These are phyloP conservation scores for Jackrogersella minutella DNA, from an alignment of 495 filamentous ascomycete genomes.

Conservation along the genomic window DNA sequence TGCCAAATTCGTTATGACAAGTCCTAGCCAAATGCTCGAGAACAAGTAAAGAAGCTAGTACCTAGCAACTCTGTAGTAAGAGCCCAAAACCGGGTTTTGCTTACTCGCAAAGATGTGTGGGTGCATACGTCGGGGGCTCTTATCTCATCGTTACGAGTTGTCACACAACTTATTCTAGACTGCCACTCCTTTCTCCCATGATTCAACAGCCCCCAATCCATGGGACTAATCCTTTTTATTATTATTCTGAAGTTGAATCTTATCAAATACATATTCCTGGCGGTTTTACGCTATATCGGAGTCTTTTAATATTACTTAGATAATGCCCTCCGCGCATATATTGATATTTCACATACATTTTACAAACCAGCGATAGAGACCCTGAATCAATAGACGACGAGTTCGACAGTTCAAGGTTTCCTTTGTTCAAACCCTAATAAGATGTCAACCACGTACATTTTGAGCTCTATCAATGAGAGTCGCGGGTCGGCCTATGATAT, in stretches of 20 bases:
- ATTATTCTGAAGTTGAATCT: constrained; percentile 10
- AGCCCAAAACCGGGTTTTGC: constrained; percentile 9
- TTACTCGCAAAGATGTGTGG: not conserved
- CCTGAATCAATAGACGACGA: not conserved
- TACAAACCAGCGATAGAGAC: constrained; percentile 6
- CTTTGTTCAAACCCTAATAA: constrained; percentile 10
- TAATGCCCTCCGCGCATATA: constrained; percentile 7
- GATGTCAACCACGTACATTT: constrained; percentile 40
- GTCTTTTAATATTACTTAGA: constrained; percentile 6
- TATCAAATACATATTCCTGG: constrained; percentile 14
- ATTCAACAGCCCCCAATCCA: too few species aligned
- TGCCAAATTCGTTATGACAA: constrained; percentile 24
- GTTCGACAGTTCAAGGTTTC: constrained; percentile 1
- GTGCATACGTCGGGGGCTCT: constrained; percentile 6
- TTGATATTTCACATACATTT: constrained; percentile 19
- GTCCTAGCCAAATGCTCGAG: constrained; percentile 9
- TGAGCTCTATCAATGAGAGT: constrained; percentile 38
- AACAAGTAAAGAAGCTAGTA: constrained; percentile 21
- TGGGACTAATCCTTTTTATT: too few species aligned
- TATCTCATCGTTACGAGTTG: constrained; percentile 25
- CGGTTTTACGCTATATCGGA: constrained; percentile 16
- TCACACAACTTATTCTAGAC: constrained; percentile 5
- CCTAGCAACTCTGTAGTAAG: constrained; percentile 7
- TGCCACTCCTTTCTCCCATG: constrained; percentile 8
- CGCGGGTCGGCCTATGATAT: constrained; percentile 28